These are phyloP conservation scores for Blumeria graminis DNA, from an alignment of 2,329 filamentous ascomycete species.

Conservation along the genomic window DNA sequence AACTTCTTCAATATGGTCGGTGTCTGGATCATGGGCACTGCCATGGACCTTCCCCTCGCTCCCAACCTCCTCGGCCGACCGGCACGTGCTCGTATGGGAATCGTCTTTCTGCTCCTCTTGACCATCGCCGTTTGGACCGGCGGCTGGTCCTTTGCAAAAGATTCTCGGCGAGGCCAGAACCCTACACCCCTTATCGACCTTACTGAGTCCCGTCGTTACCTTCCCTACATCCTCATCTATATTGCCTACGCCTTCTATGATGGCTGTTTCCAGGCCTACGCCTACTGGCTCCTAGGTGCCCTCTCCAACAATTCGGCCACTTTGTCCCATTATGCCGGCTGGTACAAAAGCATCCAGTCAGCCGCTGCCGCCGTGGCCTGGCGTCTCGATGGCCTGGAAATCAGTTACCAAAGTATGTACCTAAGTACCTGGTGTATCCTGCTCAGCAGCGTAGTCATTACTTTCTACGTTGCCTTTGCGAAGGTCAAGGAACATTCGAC, in stretches of 20 bases:
- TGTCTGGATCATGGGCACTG: slow-evolving; percentile 46
- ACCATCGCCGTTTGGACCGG: slow-evolving; percentile 67
- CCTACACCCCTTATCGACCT: slow-evolving; percentile 27
- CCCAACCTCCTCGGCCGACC: not conserved
- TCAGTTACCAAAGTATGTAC: slow-evolving; percentile 48
- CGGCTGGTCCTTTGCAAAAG: slow-evolving; percentile 55
- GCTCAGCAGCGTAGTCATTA: slow-evolving; percentile 12
- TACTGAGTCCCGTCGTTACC: slow-evolving; percentile 16
- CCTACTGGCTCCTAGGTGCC: slow-evolving; percentile 84
- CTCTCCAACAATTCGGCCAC: slow-evolving; percentile 82
- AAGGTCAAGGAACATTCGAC: slow-evolving; percentile 2
- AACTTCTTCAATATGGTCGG: slow-evolving; percentile 59
- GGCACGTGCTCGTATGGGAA: slow-evolving; percentile 36
- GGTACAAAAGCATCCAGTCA: slow-evolving; percentile 82
- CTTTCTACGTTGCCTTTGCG: slow-evolving; percentile 2
- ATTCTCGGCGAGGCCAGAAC: slow-evolving; percentile 22
- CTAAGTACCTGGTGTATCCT: slow-evolving; percentile 55
- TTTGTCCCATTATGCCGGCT: slow-evolving; percentile 74
- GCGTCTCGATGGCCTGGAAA: slow-evolving; percentile 38
- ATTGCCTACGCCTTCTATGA: slow-evolving; percentile 83
- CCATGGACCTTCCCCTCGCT: slow-evolving; percentile 28
- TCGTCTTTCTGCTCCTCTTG: slow-evolving; percentile 35
- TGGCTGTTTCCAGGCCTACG: slow-evolving; percentile 68
- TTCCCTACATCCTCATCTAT: slow-evolving; percentile 31
- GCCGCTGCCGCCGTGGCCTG: slow-evolving; percentile 57